A percentile compares a stretch with the other conserved stretches of the same genome.
phyloP scores from a whole-genome alignment of 345 rosid species.

The Ricinus communis region DNA sequence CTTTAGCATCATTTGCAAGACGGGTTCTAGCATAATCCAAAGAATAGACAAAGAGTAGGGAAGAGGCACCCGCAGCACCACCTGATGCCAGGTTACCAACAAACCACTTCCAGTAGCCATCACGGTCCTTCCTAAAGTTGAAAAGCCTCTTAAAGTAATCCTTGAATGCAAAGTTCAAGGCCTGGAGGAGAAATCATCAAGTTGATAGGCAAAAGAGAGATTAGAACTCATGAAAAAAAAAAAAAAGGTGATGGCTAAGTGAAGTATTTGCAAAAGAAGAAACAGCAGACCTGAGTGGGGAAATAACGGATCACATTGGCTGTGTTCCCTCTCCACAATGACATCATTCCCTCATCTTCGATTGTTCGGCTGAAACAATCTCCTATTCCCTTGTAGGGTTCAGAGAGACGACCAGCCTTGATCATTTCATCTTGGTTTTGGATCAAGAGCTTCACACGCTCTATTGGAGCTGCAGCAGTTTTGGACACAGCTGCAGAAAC shows the following conservation, averaged over 20 bases:
- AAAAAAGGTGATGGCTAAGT: neutral
- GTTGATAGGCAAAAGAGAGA: neutral
- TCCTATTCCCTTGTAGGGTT: conserved; percentile 31
- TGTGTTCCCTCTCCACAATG: conserved; percentile 37
- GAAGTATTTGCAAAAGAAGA: neutral
- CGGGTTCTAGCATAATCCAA: conserved; percentile 30
- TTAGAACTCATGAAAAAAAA: neutral
- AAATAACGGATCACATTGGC: conserved; percentile 37
- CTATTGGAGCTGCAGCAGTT: conserved; percentile 29
- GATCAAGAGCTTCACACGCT: conserved; percentile 26
- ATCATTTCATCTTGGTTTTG: conserved; percentile 28
- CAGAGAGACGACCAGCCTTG: conserved; percentile 28
- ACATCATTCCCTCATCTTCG: conserved; percentile 25
- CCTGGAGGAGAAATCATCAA: conserved; percentile 17
- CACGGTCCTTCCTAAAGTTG: conserved; percentile 28
- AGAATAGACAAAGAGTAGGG: conserved; percentile 21
- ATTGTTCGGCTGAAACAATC: conserved; percentile 32
- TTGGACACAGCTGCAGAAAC: conserved; percentile 34
- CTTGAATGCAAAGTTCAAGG: conserved; percentile 28
- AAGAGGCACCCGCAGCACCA: conserved; percentile 32
- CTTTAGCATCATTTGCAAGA: conserved; percentile 24
- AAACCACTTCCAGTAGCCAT: conserved; percentile 35
- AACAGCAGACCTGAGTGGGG: conserved; percentile 29
- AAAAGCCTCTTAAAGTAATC: conserved; percentile 31
- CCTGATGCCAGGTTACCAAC: conserved; percentile 27